Percentiles rank a stretch among this genome's conserved stretches.
These are phyloP conservation scores for Patellifolia procumbens DNA, from an alignment of 179 eudicot species.

Conservation along the genomic window DNA sequence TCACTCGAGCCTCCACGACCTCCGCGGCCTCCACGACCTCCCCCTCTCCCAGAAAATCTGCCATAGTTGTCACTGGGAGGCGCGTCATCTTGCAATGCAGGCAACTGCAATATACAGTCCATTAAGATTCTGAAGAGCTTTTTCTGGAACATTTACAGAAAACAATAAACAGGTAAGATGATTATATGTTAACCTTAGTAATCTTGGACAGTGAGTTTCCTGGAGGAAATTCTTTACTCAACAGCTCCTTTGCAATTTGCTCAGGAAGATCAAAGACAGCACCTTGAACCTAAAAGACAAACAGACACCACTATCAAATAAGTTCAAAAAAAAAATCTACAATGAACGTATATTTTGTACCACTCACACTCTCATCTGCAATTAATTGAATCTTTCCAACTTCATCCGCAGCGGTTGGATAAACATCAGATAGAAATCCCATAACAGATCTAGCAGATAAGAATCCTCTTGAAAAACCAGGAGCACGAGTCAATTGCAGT, in stretches of 20 bases:
- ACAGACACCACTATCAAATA: constrained; percentile 13
- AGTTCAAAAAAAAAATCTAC: background rate
- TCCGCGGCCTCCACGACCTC: constrained; percentile 43
- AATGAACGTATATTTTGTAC: background rate
- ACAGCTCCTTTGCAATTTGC: constrained; percentile 78
- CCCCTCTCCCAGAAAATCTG: constrained; percentile 59
- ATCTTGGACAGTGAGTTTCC: constrained; percentile 80
- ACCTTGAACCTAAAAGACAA: constrained; percentile 65
- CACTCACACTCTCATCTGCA: constrained; percentile 76
- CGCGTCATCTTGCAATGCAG: constrained; percentile 91
- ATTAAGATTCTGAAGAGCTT: background rate
- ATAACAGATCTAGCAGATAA: constrained; percentile 86
- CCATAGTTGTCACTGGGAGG: constrained; percentile 84
- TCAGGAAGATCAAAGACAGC: constrained; percentile 99
- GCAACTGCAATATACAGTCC: constrained; percentile 59
- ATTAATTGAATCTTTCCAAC: constrained; percentile 83
- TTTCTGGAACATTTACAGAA: background rate
- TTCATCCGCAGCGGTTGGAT: constrained; percentile 85
- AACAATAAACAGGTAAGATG: background rate
- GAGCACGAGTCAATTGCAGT: constrained; percentile 78
- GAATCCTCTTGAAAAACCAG: constrained; percentile 61
- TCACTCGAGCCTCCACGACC: constrained; percentile 60
- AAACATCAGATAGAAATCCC: constrained; percentile 83
- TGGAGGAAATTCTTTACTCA: constrained; percentile 69
- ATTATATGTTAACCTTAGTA: constrained; percentile 50